Percentiles rank a stretch among this genome's conserved stretches.
These are phyloP conservation scores for Backusella luteola DNA, from an alignment of 192 early-diverging fungal genomes.

Conservation along the genomic window DNA sequence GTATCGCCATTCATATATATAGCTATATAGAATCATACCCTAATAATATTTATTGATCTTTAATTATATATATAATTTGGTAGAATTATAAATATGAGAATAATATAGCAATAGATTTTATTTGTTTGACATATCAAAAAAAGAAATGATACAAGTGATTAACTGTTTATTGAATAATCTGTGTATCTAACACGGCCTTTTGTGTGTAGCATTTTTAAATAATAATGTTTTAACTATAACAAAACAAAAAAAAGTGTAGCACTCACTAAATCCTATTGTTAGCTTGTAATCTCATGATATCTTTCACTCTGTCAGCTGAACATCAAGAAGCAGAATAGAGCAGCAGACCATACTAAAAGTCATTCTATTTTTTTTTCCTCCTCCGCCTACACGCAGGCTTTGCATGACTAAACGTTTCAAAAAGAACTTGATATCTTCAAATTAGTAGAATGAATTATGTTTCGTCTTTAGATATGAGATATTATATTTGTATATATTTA, in stretches of 20 bases:
- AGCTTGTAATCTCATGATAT: not conserved
- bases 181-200: constrained; percentile 1
- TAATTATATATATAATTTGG: not conserved
- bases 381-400: not conserved
- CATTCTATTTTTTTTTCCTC: constrained; percentile 1
- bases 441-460: not conserved
- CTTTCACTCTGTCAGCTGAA: constrained; percentile 1
- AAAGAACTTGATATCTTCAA: not conserved
- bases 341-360: constrained; percentile 21
- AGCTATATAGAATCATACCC: too few species aligned
- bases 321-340: not conserved
- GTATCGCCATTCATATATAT: not conserved
- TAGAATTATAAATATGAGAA: not conserved
- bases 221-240: constrained; percentile 1
- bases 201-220: constrained; percentile 6
- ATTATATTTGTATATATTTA: not conserved
- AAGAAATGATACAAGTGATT: not conserved
- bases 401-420: constrained; percentile 6
- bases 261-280: not conserved
- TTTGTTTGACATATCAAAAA: not conserved
- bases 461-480: constrained; percentile 1
- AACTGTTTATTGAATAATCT: not conserved
- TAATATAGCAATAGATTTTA: not conserved
- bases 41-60: too few species aligned
- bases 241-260: not conserved